Conservation (phyloP, 495 filamentous ascomycete genomes). For the Talaromyces adpressus region DNA sequence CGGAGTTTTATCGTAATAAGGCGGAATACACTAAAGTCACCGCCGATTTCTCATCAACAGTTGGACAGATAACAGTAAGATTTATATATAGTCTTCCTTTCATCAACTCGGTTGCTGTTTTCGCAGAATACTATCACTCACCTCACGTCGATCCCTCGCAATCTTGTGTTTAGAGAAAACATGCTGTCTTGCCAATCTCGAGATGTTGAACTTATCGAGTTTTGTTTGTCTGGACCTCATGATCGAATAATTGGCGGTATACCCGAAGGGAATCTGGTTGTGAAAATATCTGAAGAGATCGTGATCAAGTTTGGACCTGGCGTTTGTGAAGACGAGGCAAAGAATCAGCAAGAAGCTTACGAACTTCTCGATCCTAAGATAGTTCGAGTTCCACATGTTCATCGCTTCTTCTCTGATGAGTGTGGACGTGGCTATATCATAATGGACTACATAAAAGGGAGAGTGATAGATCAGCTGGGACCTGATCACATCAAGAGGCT, state of each 20-base stretch:
- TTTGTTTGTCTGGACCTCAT: not conserved
- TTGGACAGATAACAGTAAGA: no score
- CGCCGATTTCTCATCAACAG: no score
- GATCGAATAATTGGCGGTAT: not conserved
- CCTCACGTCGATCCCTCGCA: not conserved
- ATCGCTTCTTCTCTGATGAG: conserved; percentile 20
- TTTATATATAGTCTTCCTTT: no score
- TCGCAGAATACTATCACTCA: not conserved
- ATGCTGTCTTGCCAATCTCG: not conserved
- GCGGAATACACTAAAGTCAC: no score
- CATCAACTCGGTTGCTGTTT: no score
- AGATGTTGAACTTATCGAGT: not conserved
- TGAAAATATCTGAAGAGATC: not conserved
- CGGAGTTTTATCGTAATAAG: no score
- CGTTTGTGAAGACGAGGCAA: conserved; percentile 15
- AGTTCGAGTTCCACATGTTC: conserved; percentile 24
- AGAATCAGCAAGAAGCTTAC: conserved; percentile 23
- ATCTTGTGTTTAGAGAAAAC: not conserved
- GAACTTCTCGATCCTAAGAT: conserved; percentile 20
- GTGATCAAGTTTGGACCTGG: not conserved
- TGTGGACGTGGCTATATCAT: conserved; percentile 23
- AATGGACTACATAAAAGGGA: conserved; percentile 27
- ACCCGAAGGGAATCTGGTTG: not conserved
- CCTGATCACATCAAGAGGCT: conserved; percentile 14
- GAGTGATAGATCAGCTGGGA: conserved; percentile 17